phyloP scores from a whole-genome alignment of 306 rosid genomes.

The Lathyrus oleraceus region DNA sequence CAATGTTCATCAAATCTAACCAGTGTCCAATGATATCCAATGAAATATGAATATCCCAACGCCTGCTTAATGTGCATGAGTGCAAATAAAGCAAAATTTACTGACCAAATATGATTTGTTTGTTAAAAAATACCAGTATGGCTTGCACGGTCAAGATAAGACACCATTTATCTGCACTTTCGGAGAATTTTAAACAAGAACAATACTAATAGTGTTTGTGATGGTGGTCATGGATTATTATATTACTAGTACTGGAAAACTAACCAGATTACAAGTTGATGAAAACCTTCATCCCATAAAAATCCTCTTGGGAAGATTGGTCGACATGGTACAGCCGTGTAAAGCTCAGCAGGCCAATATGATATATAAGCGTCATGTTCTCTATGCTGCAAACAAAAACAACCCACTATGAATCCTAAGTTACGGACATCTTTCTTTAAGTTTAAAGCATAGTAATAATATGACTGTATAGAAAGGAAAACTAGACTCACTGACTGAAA shows the following conservation, averaged over 20 bases:
- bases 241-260: conserved; percentile 34
- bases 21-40: conserved; percentile 93
- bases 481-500: neutral
- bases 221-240: conserved; percentile 3
- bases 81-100: conserved; percentile 11
- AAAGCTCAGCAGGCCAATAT: conserved; percentile 98
- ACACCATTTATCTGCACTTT: conserved; percentile 16
- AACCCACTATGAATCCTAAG: conserved; percentile 37
- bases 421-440: conserved; percentile 17
- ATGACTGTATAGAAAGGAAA: conserved; percentile 3
- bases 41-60: conserved; percentile 84
- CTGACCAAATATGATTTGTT: conserved; percentile 24
- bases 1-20: conserved; percentile 88
- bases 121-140: conserved; percentile 8
- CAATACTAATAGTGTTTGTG: conserved; percentile 8
- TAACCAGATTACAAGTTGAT: conserved; percentile 88
- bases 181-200: conserved; percentile 23
- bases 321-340: conserved; percentile 94
- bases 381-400: conserved; percentile 59
- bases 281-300: conserved; percentile 99
- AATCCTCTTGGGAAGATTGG: conserved; percentile 95
- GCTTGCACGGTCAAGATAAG: conserved; percentile 18
- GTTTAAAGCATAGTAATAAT: conserved; percentile 10
- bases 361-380: conserved; percentile 51
- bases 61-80: conserved; percentile 57